Conservation (phyloP, 164 flowering plant genomes). For the Berberis thunbergii region DNA sequence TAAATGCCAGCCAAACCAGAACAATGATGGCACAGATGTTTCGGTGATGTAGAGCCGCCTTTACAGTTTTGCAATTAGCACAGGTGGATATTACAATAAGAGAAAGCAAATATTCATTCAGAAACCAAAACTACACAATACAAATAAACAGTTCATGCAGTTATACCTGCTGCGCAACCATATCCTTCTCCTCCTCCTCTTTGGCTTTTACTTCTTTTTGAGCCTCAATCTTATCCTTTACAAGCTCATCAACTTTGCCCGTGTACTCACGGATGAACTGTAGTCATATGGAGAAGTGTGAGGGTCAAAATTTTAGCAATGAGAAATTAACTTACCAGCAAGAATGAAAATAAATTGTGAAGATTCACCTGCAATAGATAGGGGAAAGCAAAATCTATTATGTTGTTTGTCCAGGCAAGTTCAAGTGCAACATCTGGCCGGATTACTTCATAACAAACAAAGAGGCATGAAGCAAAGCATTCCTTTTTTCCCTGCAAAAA, state of each 20-base stretch:
- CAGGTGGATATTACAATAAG: too few relatives aligned
- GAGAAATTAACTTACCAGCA: not conserved
- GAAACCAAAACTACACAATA: not conserved
- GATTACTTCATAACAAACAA: conserved; percentile 85
- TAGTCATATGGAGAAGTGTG: not conserved
- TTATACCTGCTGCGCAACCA: conserved; percentile 82
- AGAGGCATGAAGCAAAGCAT: conserved; percentile 92
- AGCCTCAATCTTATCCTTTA: conserved; percentile 83
- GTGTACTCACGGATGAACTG: conserved; percentile 88
- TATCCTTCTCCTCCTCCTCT: conserved; percentile 89
- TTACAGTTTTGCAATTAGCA: too few relatives aligned
- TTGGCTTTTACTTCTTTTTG: conserved; percentile 72
- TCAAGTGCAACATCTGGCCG: conserved; percentile 91
- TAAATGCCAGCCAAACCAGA: too few relatives aligned
- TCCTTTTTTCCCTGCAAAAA: conserved; percentile 86
- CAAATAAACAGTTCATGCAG: not conserved
- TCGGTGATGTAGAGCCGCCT: too few relatives aligned
- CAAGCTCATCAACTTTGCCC: conserved; percentile 86
- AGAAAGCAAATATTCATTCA: too few relatives aligned
- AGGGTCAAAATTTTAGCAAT: not conserved
- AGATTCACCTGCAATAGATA: conserved; percentile 77
- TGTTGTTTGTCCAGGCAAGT: conserved; percentile 94
- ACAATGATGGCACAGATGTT: too few relatives aligned
- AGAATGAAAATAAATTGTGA: not conserved
- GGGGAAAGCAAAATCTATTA: conserved; percentile 94